phyloP scores from a whole-genome alignment of 202 grass and related monocot species.

The Carex sylvatica region DNA sequence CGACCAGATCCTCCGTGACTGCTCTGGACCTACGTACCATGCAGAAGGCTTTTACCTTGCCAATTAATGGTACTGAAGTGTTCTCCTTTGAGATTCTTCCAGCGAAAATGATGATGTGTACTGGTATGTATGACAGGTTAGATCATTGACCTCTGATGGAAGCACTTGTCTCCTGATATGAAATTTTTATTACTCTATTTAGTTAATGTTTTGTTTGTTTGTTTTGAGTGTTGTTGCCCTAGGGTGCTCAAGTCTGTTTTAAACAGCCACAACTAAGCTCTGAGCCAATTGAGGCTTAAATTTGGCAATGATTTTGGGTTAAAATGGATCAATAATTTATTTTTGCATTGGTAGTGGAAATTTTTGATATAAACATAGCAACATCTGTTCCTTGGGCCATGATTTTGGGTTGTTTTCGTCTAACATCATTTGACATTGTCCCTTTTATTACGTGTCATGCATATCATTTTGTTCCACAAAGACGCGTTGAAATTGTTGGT shows the following conservation, averaged over 20 bases:
- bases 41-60: constrained; percentile 66
- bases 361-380: neutral
- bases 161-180: neutral
- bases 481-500: neutral
- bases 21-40: constrained; percentile 76
- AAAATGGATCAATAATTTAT: neutral
- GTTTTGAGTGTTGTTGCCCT: neutral
- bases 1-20: constrained; percentile 49
- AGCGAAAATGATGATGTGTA: constrained; percentile 74
- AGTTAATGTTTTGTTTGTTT: neutral
- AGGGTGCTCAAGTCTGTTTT: too few relatives aligned
- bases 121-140: constrained; percentile 76
- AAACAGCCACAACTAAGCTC: too few relatives aligned
- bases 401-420: neutral
- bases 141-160: constrained; percentile 2
- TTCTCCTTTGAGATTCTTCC: constrained; percentile 80
- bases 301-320: neutral
- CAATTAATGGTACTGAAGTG: constrained; percentile 38
- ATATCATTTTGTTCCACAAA: neutral
- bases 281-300: neutral
- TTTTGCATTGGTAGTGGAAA: neutral
- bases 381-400: neutral
- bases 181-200: constrained; percentile 6
- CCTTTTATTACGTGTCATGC: neutral
- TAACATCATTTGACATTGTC: neutral